Evolutionary conservation across 352 stramenopile genomes (phyloP), one percentile per base, ranked within the genome.

Genomic region (Pythium sukuiense): DNA sequence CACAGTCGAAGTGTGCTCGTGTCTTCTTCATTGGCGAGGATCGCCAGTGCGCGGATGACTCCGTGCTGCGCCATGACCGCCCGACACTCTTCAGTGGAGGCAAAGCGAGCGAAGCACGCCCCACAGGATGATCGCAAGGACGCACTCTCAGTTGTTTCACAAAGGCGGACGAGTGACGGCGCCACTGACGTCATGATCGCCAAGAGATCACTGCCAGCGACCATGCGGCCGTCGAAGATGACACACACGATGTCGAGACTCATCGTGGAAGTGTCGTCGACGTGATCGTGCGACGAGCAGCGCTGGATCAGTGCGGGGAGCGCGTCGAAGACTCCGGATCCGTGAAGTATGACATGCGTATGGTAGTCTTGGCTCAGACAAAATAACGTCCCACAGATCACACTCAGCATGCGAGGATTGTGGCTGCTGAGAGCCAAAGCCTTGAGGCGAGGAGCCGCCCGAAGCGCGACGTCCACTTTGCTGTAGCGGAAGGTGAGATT

Each of bases 401-500:
- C 52, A 6, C 63, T 70, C 6, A 88, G 61, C 14, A 80, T 75
- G 13, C 45, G 59, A 1, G 58, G 48, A 46, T 61, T 69, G 18
- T 4, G 48, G 27, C 35, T 68, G 1, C 45, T 26, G 13, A 41
- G 26, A 0, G 56, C 77, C 5, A 90, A 70, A 3, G 76, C 39
- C 7, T 73, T 69, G 12, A 92, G 37, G 46, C 79, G 78, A 18
- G 69, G 56, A 2, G 75, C 61, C 0, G 71, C 73, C 0, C 83
- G 59, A 18, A 30, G 67, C 26, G 81, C 77, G 20, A 90, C 73
- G 24, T 90, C 79, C 0, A 72, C 37, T 29, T 87, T 85, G 58
- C 70, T 79, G 72, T 86, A 90, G 6, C 77, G 72, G 48, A 92
- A 89, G 18, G 80, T 88, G 39, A 92, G 70, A 61, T 92, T 92